phyloP scores from a whole-genome alignment of 2,329 filamentous ascomycete species.

The Botrytis fragariae region DNA sequence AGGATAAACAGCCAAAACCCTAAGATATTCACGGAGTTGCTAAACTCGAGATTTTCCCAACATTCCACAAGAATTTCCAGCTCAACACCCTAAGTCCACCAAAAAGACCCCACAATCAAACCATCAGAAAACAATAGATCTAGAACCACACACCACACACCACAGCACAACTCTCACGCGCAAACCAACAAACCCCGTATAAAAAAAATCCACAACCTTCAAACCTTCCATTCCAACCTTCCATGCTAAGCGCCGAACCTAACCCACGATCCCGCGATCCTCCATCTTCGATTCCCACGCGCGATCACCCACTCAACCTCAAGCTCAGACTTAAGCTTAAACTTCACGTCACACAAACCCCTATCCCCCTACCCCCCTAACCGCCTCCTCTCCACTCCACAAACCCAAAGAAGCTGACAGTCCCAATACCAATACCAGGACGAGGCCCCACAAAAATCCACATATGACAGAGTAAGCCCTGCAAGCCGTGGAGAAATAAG shows the following conservation, averaged over 20 bases:
- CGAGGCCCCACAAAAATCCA: not conserved
- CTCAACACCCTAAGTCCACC: no score
- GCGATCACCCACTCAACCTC: not conserved
- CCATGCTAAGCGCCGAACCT: not conserved
- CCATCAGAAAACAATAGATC: not conserved
- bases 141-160: not conserved
- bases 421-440: no score
- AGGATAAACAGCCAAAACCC: not conserved
- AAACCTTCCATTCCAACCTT: not conserved
- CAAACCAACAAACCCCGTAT: not conserved
- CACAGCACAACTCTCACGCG: not conserved
- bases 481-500: not conserved
- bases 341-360: not conserved
- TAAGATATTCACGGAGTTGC: not conserved
- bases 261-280: not conserved
- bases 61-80: not conserved
- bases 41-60: not conserved
- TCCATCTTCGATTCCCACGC: not conserved
- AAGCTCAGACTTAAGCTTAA: not conserved
- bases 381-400: not conserved
- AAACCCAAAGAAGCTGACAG: not conserved
- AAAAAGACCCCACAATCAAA: not conserved
- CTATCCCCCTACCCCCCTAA: not conserved
- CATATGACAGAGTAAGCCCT: rapidly evolving
- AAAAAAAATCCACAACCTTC: not conserved